Evolutionary conservation across 768 basidiomycete genomes (phyloP), one percentile per base, ranked within the genome.

Genomic region (Suillus paluster): DNA sequence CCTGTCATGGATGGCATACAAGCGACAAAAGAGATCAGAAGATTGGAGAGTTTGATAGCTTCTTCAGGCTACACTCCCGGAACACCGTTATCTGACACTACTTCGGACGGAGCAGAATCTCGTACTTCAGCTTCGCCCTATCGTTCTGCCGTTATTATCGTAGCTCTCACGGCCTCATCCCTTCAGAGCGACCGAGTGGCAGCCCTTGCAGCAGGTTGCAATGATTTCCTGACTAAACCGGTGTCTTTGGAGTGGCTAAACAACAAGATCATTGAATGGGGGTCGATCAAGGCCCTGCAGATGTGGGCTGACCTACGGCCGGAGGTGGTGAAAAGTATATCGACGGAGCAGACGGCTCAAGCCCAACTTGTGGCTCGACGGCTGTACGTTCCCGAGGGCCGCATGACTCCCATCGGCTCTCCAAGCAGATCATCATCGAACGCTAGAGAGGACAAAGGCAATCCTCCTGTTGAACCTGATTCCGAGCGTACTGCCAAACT

Each of bases 181-280:
- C 81, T 97, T n/a, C 91, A 95, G 72, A 89, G 87, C 63, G 97
- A 99, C 81, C 89, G 97, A 80, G 94, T 98, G 52, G 90, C 90
- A 21, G 97, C 97, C n/a, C 88, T 99, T 42, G 96, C 94, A 5
- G 97, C 97, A 2, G 97, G 97, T 7, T 99, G 97, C 78, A 99
- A 99, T 69, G 97, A 99, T 74, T 99, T 99, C 78, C 76, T 99
- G 54, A 99, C 96, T 45, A 99, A 99, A 71, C 97, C 97, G 0
- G 97, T 99, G 34, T 94, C 93, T 8, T 80, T 97, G 33, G 82
- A 90, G 49, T 99, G 97, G 97, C 80, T 99, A 57, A 95, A 98
- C 73, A 93, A 89, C 80, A 99, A 99, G 81, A 96, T 99, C 72
- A 93, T 97, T 63, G 97, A 99, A 75, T 99, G 97, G 97, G 97